phyloP scores from a whole-genome alignment of 129 eudicot genomes.

The Scalesia atractyloides region DNA sequence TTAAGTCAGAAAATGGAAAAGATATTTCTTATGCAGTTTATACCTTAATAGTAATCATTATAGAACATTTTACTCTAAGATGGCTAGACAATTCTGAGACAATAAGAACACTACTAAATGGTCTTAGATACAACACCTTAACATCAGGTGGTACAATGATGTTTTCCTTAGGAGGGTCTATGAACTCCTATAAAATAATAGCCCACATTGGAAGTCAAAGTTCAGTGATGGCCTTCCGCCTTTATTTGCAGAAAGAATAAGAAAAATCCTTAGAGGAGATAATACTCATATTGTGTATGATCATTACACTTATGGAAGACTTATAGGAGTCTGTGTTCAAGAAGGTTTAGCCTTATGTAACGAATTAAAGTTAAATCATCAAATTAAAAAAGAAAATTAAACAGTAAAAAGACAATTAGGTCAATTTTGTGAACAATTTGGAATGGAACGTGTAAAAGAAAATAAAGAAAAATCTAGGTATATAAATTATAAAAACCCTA shows the following conservation, averaged over 20 bases:
- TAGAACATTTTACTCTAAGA: conserved; percentile 1
- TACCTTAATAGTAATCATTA: background rate
- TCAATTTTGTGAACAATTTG: too few relatives aligned
- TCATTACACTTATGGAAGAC: background rate
- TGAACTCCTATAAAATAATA: background rate
- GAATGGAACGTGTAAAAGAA: background rate
- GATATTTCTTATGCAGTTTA: background rate
- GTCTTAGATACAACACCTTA: background rate
- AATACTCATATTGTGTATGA: background rate
- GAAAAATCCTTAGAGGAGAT: background rate
- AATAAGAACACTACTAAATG: background rate
- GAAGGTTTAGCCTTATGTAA: conserved; percentile 15
- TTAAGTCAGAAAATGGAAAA: background rate
- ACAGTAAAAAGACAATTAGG: background rate
- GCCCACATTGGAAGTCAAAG: conserved; percentile 18
- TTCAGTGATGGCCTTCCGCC: conserved; percentile 12
- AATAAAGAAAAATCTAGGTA: too few relatives aligned
- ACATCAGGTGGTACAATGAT: conserved; percentile 24
- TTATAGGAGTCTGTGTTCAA: background rate
- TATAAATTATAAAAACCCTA: too few relatives aligned
- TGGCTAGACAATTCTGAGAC: background rate
- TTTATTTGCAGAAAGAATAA: conserved; percentile 10
- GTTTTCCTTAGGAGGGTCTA: conserved; percentile 6
- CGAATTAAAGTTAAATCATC: background rate
- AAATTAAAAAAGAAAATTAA: too few relatives aligned